Evolutionary conservation across 2,329 filamentous ascomycete species (phyloP), one percentile per base, ranked within the genome.

Genomic region (Pyrenophora graminea): DNA sequence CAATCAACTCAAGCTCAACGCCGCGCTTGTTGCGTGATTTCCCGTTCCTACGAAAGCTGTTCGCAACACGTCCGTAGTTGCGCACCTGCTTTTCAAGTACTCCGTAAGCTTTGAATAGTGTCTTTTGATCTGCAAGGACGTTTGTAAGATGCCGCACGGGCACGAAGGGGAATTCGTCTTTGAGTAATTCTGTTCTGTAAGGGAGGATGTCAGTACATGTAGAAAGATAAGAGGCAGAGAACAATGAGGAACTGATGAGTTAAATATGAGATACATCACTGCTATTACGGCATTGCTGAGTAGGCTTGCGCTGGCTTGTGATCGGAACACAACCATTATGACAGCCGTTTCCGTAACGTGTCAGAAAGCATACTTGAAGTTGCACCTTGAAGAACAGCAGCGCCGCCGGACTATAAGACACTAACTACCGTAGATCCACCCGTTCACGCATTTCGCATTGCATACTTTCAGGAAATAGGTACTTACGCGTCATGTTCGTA

Each of bases 161-260:
- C 5, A 78, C 62, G 6, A 66, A 60, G 0, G 63, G 68, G 42
- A 77, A 78, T 37, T 78, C 74, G 44, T 76, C 71, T 55, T 76
- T 76, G 10, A 79, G 66, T n/a, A 72, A 37, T 6, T 64, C 59
- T 34, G 53, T 6, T n/a, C 71, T 74, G 42, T 9, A 42, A 6
- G 19, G 8, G 53, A 12, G 17, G 6, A 36, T 36, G 52, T 66
- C 37, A 64, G 58, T 34, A 39, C n/a, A 17, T 44, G 17, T 7
- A 30, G 9, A 4, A 30, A 30, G 10, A 7, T 1, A 30, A 30
- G 27, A 42, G 21, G 17, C 13, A 7, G 8, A 25, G 17, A 21
- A 45, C 21, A 23, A 15, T 18, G 13, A 31, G 12, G 31, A 30
- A 27, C 3, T 25, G n/a, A n/a, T n/a, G 31, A 23, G 15, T 12